Evolutionary conservation across 257 asterid genomes (phyloP).

Genomic region (Gentiana dahurica): DNA sequence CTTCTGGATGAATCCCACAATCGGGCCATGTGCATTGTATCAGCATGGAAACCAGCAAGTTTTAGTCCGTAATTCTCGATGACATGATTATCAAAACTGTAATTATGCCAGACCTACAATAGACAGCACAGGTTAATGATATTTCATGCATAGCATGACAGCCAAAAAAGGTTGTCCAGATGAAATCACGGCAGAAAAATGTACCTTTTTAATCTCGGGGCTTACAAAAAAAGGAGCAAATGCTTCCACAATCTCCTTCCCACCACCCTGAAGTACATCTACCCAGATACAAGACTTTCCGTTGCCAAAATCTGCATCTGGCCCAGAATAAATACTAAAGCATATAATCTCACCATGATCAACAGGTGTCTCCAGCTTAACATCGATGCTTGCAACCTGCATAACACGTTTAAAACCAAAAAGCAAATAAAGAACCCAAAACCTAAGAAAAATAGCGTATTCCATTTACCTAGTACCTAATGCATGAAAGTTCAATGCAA

Average conservation of each 20-base stretch:
- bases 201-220: conserved; percentile 65
- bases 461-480: neutral
- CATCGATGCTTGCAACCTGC: conserved; percentile 86
- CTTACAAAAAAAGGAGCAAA: conserved; percentile 87
- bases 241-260: conserved; percentile 51
- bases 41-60: conserved; percentile 80
- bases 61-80: conserved; percentile 79
- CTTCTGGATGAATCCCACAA: conserved; percentile 86
- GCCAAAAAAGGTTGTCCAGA: conserved; percentile 7
- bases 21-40: conserved; percentile 99
- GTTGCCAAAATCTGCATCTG: conserved; percentile 74
- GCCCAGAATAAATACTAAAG: conserved; percentile 87
- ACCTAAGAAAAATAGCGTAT: neutral
- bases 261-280: conserved; percentile 93
- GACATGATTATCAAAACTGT: conserved; percentile 88
- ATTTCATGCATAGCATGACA: conserved; percentile 2
- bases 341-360: conserved; percentile 90
- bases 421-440: conserved; percentile 3
- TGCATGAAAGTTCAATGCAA: conserved; percentile 6
- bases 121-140: conserved; percentile 10
- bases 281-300: conserved; percentile 91
- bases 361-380: conserved; percentile 91
- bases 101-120: conserved; percentile 97
- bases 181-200: conserved; percentile 4
- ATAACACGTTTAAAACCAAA: neutral